These are phyloP conservation scores for Tolypocladium pustulatum DNA, from an alignment of 2,329 filamentous ascomycete genomes.

Conservation along the genomic window DNA sequence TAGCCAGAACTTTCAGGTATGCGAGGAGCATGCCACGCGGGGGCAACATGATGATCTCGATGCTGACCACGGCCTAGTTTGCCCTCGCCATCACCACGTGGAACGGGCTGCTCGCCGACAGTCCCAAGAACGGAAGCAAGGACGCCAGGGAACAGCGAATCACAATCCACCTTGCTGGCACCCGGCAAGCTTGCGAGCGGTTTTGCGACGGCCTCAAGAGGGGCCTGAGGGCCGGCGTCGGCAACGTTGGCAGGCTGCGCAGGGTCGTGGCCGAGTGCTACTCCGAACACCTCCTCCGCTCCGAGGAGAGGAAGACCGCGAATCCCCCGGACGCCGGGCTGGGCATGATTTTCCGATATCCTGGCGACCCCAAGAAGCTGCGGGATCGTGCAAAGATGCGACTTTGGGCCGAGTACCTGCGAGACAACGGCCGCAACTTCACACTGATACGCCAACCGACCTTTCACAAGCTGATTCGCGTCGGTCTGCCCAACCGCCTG, in stretches of 20 bases:
- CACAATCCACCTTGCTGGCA: conserved; percentile 83
- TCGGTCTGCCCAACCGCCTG: conserved; percentile 86
- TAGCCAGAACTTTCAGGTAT: conserved; percentile 72
- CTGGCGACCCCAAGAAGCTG: conserved; percentile 87
- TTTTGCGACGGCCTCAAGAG: conserved; percentile 96
- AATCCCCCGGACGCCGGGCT: conserved; percentile 75
- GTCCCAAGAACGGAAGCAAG: conserved; percentile 31
- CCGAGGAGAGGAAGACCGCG: conserved; percentile 50
- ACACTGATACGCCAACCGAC: conserved; percentile 92
- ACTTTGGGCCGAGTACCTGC: conserved; percentile 90
- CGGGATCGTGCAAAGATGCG: conserved; percentile 95
- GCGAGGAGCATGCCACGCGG: background rate
- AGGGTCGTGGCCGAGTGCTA: conserved; percentile 77
- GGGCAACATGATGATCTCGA: too few species aligned
- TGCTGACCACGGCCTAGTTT: conserved; percentile 42
- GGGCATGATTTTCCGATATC: conserved; percentile 87
- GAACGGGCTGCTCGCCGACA: conserved; percentile 60
- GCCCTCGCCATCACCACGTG: conserved; percentile 90
- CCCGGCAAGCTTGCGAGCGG: conserved; percentile 77
- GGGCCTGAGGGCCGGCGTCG: conserved; percentile 75
- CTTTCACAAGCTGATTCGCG: conserved; percentile 93
- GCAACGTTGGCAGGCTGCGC: conserved; percentile 76
- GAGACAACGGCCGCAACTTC: conserved; percentile 88
- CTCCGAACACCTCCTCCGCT: conserved; percentile 69
- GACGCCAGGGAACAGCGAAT: conserved; percentile 64